Evolutionary conservation across 2,329 filamentous ascomycete genomes (phyloP).

Genomic region (Bisporella sp.): DNA sequence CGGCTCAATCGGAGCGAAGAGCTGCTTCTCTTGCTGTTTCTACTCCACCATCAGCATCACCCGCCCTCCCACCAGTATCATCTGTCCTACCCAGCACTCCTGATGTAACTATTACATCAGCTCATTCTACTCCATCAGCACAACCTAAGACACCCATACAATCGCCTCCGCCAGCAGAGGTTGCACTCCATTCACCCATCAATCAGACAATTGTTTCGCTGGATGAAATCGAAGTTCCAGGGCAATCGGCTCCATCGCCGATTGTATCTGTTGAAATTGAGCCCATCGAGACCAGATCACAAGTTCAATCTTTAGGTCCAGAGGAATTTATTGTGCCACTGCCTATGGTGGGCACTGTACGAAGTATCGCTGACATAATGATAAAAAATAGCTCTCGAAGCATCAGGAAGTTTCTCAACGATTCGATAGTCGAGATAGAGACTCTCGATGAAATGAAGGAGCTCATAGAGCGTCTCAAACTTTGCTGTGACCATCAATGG

Average conservation of each 20-base stretch:
- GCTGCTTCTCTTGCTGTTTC: neutral
- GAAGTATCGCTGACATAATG: constrained; percentile 44
- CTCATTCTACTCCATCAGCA: neutral
- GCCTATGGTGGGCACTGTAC: constrained; percentile 44
- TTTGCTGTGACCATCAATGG: constrained; percentile 51
- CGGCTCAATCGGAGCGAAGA: neutral
- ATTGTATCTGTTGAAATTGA: constrained; percentile 6
- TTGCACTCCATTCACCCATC: too few relatives aligned
- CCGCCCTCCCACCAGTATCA: neutral
- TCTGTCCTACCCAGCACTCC: neutral
- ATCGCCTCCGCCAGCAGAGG: neutral
- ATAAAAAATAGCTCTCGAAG: constrained; percentile 37
- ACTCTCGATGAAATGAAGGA: constrained; percentile 39
- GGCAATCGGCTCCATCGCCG: neutral
- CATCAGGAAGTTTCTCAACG: constrained; percentile 42
- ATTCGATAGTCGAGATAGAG: constrained; percentile 33
- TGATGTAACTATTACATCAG: neutral
- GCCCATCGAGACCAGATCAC: neutral
- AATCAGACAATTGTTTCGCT: too few relatives aligned
- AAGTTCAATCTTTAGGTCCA: constrained; percentile 18
- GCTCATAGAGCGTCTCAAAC: constrained; percentile 43
- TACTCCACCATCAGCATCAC: neutral
- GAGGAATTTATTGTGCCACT: constrained; percentile 48
- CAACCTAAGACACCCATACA: neutral
- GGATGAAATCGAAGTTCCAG: too few relatives aligned